A percentile compares a stretch with the other conserved stretches of the same genome.
These are phyloP conservation scores for Pichia sp. DNA, from an alignment of 1,139 yeast genomes.

Conservation along the genomic window DNA sequence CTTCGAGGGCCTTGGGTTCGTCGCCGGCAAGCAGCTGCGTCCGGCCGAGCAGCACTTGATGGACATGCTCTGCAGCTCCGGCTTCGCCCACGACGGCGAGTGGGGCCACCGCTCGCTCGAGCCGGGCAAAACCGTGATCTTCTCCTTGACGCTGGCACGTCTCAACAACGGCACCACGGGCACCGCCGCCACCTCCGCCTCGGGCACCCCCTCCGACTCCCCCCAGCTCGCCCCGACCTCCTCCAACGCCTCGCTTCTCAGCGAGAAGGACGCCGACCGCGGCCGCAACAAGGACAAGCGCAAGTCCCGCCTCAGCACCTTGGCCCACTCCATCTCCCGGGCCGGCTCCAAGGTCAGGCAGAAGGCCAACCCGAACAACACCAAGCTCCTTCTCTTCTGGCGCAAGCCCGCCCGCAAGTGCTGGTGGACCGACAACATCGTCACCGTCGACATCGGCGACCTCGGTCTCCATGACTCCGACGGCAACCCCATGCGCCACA, in stretches of 20 bases:
- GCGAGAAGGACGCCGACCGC: conserved; percentile 16
- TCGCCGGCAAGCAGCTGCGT: conserved; percentile 53
- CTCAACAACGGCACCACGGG: conserved; percentile 38
- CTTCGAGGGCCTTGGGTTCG: conserved; percentile 64
- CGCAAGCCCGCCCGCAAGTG: conserved; percentile 98
- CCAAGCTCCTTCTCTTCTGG: conserved; percentile 89
- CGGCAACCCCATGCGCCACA: conserved; percentile 24
- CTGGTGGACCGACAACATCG: conserved; percentile 88
- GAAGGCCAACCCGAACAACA: conserved; percentile 43
- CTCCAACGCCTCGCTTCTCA: conserved; percentile 32
- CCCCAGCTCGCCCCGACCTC: conserved; percentile 45
- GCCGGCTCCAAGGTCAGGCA: conserved; percentile 46
- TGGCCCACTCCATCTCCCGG: conserved; percentile 44
- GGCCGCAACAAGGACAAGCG: conserved; percentile 19
- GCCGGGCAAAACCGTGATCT: conserved; percentile 79
- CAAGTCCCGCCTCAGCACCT: conserved; percentile 37
- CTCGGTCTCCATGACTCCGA: conserved; percentile 26
- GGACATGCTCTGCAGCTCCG: conserved; percentile 93
- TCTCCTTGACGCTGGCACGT: conserved; percentile 79
- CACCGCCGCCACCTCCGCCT: neutral
- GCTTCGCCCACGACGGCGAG: conserved; percentile 59
- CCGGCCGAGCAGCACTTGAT: conserved; percentile 93
- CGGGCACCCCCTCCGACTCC: conserved; percentile 36
- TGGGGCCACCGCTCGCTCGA: conserved; percentile 92
- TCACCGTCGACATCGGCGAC: conserved; percentile 45